These are phyloP conservation scores for Heteromeles arbutifolia DNA, from an alignment of 306 rosid species.

Conservation along the genomic window DNA sequence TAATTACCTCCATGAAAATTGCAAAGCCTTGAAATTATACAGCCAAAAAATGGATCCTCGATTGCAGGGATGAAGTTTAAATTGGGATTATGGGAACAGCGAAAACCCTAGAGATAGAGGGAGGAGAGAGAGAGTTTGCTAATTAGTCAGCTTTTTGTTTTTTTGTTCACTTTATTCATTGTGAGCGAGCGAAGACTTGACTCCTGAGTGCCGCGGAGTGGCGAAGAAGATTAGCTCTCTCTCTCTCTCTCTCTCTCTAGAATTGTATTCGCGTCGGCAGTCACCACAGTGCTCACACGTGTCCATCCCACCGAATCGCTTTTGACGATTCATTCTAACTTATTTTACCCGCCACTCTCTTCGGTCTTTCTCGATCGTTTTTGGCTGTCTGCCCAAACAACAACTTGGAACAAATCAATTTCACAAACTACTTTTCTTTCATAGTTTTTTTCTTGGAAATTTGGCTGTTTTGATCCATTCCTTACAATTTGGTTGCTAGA, in stretches of 20 bases:
- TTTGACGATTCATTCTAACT: constrained; percentile 18
- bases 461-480: no score
- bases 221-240: constrained; percentile 7
- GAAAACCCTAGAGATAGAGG: constrained; percentile 22
- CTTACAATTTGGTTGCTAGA: no score
- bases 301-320: constrained; percentile 21
- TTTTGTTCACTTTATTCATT: background rate
- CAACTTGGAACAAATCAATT: background rate
- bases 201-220: background rate
- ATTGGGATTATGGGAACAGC: background rate
- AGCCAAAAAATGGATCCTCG: background rate
- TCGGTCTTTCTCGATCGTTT: background rate
- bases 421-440: background rate
- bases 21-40: background rate
- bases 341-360: background rate
- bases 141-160: background rate
- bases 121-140: background rate
- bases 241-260: background rate
- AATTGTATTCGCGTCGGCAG: background rate
- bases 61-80: background rate
- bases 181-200: constrained; percentile 7
- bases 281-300: constrained; percentile 34
- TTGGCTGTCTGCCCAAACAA: background rate
- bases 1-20: constrained; percentile 26
- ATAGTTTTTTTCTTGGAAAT: no score